A percentile compares a stretch with the other conserved stretches of the same genome.
Conservation (phyloP, 495 filamentous ascomycete genomes). For the Xylaria longipes region DNA sequence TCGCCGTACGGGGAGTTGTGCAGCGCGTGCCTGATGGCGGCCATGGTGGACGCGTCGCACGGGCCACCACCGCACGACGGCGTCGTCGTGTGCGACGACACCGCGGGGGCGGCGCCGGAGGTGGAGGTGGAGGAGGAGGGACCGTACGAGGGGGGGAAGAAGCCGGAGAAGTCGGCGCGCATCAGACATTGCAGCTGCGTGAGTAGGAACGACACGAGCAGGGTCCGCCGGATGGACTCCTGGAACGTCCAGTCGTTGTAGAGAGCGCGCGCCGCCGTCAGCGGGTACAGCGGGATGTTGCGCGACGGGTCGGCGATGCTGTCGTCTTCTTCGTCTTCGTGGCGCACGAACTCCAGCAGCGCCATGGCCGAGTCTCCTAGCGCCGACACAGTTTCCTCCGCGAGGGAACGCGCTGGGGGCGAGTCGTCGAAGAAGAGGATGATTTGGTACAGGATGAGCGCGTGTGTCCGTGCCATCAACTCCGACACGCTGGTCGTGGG, state of each 20-base stretch:
- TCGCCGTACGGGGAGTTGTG: neutral
- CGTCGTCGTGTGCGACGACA: neutral
- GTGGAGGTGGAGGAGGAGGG: neutral
- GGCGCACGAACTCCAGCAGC: slow-evolving; percentile 27
- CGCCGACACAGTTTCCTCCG: slow-evolving; percentile 45
- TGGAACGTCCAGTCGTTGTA: slow-evolving; percentile 55
- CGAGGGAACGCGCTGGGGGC: slow-evolving; percentile 44
- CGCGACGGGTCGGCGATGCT: slow-evolving; percentile 37
- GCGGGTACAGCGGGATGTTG: slow-evolving; percentile 46
- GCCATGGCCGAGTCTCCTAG: slow-evolving; percentile 45
- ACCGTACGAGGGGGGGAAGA: neutral
- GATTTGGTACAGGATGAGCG: slow-evolving; percentile 58
- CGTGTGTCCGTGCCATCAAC: slow-evolving; percentile 49
- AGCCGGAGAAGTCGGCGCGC: slow-evolving; percentile 27
- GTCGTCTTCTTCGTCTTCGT: slow-evolving; percentile 26
- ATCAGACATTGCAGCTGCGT: slow-evolving; percentile 47
- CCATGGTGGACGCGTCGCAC: slow-evolving; percentile 10
- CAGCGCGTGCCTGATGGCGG: slow-evolving; percentile 5
- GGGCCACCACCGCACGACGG: neutral
- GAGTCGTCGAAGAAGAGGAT: slow-evolving; percentile 60
- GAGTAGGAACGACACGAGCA: slow-evolving; percentile 51
- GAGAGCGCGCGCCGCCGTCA: slow-evolving; percentile 43
- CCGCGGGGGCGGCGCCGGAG: neutral
- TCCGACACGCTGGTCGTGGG: slow-evolving; percentile 34
- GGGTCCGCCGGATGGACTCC: slow-evolving; percentile 56